Conservation (phyloP, 352 stramenopile species). For the Globisporangium cylindrosporum region DNA sequence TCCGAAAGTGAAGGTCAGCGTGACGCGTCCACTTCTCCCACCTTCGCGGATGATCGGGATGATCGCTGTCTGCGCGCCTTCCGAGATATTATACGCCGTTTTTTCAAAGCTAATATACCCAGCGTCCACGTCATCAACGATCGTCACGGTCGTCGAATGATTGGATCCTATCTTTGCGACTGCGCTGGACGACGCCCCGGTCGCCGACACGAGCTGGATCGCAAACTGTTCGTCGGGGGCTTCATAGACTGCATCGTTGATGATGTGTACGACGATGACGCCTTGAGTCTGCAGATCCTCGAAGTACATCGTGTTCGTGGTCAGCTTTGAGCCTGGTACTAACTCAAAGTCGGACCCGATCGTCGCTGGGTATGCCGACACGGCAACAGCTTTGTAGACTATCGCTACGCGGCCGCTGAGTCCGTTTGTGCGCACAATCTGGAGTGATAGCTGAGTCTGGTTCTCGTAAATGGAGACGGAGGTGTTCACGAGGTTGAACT, state of each 20-base stretch:
- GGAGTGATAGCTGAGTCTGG: conserved; percentile 25
- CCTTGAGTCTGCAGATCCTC: conserved; percentile 22
- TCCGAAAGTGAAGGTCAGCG: conserved; percentile 34
- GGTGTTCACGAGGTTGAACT: conserved; percentile 38
- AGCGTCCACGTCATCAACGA: conserved; percentile 64
- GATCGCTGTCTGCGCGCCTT: conserved; percentile 29
- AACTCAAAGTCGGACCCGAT: conserved; percentile 42
- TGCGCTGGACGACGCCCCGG: background rate
- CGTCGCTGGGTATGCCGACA: conserved; percentile 16
- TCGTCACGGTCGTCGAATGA: conserved; percentile 29
- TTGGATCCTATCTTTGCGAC: conserved; percentile 38
- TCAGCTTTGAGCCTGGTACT: conserved; percentile 1
- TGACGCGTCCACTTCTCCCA: conserved; percentile 37
- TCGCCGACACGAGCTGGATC: conserved; percentile 28
- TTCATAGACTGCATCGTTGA: conserved; percentile 50
- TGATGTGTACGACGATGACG: conserved; percentile 32
- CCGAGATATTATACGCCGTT: conserved; percentile 25
- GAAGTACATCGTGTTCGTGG: conserved; percentile 33
- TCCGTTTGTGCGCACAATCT: conserved; percentile 38
- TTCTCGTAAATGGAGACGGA: conserved; percentile 39
- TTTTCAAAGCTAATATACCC: conserved; percentile 49
- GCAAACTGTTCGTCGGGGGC: conserved; percentile 35
- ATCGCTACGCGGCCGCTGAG: conserved; percentile 42
- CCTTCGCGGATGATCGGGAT: conserved; percentile 47
- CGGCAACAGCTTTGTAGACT: conserved; percentile 19